Conservation (phyloP, 1,139 yeast species). For the Citeromyces siamensis region DNA sequence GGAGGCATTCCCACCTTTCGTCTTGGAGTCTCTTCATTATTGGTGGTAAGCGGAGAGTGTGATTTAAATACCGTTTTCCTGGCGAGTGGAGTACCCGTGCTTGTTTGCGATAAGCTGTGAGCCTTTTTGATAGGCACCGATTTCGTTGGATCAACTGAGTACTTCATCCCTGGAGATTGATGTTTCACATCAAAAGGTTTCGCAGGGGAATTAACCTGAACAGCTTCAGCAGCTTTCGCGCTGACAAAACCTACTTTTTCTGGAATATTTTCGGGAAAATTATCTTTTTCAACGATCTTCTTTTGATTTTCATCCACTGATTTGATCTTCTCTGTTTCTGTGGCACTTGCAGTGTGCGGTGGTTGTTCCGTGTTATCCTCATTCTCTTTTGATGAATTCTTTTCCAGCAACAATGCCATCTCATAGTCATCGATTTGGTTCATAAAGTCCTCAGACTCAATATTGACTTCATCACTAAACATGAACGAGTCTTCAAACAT, state of each 20-base stretch:
- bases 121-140: conserved; percentile 44
- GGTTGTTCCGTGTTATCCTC: neutral
- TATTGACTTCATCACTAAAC: conserved; percentile 45
- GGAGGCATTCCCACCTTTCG: conserved; percentile 15
- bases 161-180: conserved; percentile 35
- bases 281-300: neutral
- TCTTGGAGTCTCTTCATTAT: conserved; percentile 11
- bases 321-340: conserved; percentile 1
- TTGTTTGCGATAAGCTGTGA: conserved; percentile 7
- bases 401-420: conserved; percentile 16
- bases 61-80: neutral
- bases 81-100: neutral
- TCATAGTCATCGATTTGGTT: conserved; percentile 13
- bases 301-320: neutral
- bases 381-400: conserved; percentile 8
- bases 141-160: conserved; percentile 45
- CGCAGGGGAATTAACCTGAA: conserved; percentile 30
- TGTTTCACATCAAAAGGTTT: conserved; percentile 33
- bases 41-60: conserved; percentile 2
- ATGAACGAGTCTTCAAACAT: conserved; percentile 53
- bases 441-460: conserved; percentile 17
- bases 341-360: neutral
- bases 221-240: conserved; percentile 42
- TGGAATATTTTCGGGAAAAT: conserved; percentile 7
- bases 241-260: conserved; percentile 28